Evolutionary conservation across 2,329 filamentous ascomycete genomes (phyloP), one percentile per base, ranked within the genome.

Genomic region (Fusarium lyarnte): DNA sequence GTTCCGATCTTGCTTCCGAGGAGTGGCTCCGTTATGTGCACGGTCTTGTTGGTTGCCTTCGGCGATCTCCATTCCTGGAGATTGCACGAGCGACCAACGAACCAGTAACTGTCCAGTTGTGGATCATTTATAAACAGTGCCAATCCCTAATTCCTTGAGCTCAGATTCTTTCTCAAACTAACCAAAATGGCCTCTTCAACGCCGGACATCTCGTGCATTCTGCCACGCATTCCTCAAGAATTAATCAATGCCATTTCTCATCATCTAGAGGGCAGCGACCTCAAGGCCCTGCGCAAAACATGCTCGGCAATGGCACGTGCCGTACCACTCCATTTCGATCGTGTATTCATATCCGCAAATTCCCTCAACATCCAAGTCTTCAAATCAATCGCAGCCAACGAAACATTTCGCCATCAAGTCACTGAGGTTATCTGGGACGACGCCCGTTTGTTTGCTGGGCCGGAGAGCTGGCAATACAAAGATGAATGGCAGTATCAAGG

Each of bases 401-500:
- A 62, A 1, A 10, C 1, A 0, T 46, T 8, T 25, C 58, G 52
- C 8, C 52, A 62, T 5, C 33, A 46, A 12, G 52, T 58, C 3
- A 5, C n/a, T 7, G 52, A 62, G 35, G 27, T 62, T 3, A 33
- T 58, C 16, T 58, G 52, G 58, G 58, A 62, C 10, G 52, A 62
- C 8, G 39, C 52, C 19, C 39, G 39, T n/a, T 11, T 62, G 11
- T 21, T 5, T 13, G 10, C 6, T 19, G 58, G 58, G 4, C 27
- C 19, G 9, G 39, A 62, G 8, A 3, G 13, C 4, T 33, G 21
- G n/a, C 7, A 53, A 10, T 19, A 9, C 6, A 35, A 3, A 3
- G 8, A 16, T 6, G 35, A 25, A 3, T 35, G 6, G n/a, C 8
- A 31, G 3, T 16, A 3, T 11, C 3, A 16, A 9, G 7, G 7